Conservation (phyloP, 169 alveolate species). For the Ichthyophthirius multifiliis region DNA sequence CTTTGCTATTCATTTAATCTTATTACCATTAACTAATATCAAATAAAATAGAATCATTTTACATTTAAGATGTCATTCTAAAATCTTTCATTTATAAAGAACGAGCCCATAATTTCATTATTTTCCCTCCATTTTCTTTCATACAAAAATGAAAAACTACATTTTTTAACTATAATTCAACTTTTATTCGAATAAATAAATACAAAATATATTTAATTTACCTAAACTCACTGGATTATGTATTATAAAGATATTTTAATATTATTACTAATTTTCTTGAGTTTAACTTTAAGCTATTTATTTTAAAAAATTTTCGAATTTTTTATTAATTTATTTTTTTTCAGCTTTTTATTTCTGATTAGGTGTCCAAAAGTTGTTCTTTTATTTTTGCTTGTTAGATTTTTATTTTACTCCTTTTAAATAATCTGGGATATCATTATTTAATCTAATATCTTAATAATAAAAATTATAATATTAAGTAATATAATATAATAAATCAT, state of each 20-base stretch:
- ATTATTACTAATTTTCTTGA: neutral
- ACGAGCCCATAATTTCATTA: conserved; percentile 17
- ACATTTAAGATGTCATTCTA: conserved; percentile 15
- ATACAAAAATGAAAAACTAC: conserved; percentile 17
- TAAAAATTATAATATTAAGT: neutral
- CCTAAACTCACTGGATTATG: neutral
- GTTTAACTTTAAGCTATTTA: neutral
- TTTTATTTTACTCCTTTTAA: neutral
- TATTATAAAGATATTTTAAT: neutral
- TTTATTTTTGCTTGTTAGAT: too few relatives aligned
- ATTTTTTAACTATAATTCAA: conserved; percentile 1
- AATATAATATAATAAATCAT: neutral
- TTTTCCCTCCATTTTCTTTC: conserved; percentile 36
- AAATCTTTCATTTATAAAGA: conserved; percentile 19
- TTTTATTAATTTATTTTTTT: too few relatives aligned
- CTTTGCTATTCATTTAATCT: neutral
- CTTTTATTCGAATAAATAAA: neutral
- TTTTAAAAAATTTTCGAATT: too few relatives aligned
- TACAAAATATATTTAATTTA: neutral
- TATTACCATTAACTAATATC: conserved; percentile 10
- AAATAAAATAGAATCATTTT: conserved; percentile 11
- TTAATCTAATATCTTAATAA: neutral
- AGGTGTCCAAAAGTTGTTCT: too few relatives aligned
- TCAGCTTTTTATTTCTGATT: too few relatives aligned
- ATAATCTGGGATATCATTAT: neutral